Base-by-base conservation (phyloP, 108 stramenopile genomes). In the Schizochytrium sp. region DNA sequence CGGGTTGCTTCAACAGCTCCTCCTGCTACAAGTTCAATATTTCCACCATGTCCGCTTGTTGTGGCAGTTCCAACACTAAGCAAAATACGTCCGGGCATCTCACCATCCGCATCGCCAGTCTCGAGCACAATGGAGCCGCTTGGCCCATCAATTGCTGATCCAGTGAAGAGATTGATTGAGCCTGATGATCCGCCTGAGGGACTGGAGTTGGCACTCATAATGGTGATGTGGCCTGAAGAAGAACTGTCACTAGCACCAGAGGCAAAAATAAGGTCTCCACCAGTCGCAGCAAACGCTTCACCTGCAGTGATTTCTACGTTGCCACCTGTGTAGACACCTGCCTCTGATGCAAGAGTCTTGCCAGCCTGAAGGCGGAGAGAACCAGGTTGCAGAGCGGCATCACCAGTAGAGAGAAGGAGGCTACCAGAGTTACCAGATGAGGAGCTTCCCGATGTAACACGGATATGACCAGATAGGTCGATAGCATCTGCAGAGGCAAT, bases 41-140 rank as follows among this genome's bases (percentile, higher is more conserved):
- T 42, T 38, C 89, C 91, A 41, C 91, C 89, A 19, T 46, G 72
- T 15, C 53, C 76, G 13, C 90, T 88, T 2, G 53, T 46, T 57
- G 72, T 88, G 28, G 76, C 72, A 17, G 61, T 89, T 42, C 90
- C 92, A 19, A 61, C 89, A n/a, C 89, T 73, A 44, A 87, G 64
- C 28, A 91, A 49, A 56, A 57, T 49, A 46, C 47, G 28, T 17
- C 88, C 69, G 45, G 89, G 46, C 12, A 17, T 45, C 49, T 56
- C 88, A 4, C 10, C 40, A 17, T n/a, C 41, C 0, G 90, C 60
- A 10, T 61, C 55, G 53, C 88, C 88, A 15, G 88, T 91, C 17
- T 91, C 72, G 19, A 93, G n/a, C 53, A 87, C 64, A 40, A 92
- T 89, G 4, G 88, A 17, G 2, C 92, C 92, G 12, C 91, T 89